Evolutionary conservation across 306 rosid genomes (phyloP).

Genomic region (Cucurbita ficifolia): DNA sequence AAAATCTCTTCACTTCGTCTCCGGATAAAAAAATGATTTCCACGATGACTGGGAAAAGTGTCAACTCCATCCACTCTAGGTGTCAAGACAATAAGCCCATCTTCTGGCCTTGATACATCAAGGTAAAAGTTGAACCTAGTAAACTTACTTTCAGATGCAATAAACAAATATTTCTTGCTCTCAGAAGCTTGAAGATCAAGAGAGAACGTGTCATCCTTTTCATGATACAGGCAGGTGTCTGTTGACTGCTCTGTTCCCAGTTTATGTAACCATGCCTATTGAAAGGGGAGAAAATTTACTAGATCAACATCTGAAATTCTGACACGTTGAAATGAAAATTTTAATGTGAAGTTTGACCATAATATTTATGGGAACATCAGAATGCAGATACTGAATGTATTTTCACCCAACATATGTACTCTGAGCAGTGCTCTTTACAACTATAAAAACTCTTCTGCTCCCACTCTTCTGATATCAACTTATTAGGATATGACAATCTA

Average conservation of each 20-base stretch:
- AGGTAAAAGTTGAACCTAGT: constrained; percentile 83
- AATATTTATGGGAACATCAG: background rate
- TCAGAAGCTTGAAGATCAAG: constrained; percentile 64
- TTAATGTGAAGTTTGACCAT: background rate
- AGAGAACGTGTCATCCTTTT: constrained; percentile 67
- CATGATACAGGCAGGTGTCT: constrained; percentile 62
- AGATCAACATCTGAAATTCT: background rate
- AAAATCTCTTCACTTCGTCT: constrained; percentile 62
- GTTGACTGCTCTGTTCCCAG: constrained; percentile 62
- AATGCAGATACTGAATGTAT: background rate
- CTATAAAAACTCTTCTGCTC: background rate
- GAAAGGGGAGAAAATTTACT: background rate
- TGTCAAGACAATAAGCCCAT: constrained; percentile 59
- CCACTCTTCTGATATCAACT: background rate
- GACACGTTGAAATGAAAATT: background rate
- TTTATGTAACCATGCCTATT: constrained; percentile 79
- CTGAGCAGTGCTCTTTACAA: background rate
- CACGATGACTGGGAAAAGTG: constrained; percentile 68
- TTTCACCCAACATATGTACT: background rate
- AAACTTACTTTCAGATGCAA: constrained; percentile 72
- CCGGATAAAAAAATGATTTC: constrained; percentile 59
- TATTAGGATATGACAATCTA: background rate
- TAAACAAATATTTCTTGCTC: constrained; percentile 71
- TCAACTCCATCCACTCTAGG: constrained; percentile 66
- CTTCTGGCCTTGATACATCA: constrained; percentile 62